Base-by-base conservation (phyloP, 305 asterid genomes). In the Fraxinus paxiana region DNA sequence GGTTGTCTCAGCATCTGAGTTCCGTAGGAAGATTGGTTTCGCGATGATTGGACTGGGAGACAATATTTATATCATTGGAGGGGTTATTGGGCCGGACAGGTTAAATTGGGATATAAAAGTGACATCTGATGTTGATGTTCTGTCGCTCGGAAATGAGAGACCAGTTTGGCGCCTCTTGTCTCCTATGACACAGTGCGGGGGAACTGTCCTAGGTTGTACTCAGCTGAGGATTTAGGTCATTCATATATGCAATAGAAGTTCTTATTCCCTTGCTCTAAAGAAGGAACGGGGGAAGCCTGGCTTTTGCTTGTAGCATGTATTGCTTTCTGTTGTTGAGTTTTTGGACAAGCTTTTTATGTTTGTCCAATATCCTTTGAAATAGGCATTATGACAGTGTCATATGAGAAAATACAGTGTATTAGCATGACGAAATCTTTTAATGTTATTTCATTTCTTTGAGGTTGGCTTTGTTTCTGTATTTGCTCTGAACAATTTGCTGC, bases 61-160 rank as follows among this genome's bases (percentile, higher is more conserved):
- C 8, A 97, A 94, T 24, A 92, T 96, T 18, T 96, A 92, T 31
- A 82, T 96, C 2, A 90, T 96, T 28, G 99, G 99, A 76, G 99
- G 99, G 72, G 98, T 96, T 15, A 90, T 90, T 24, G 98, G 97
- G n/a, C 99, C 97, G 0, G 99, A 96, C 74, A 83, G 92, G 83
- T 76, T 90, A 88, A 94, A 94, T 80, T 94, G 98, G 93, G 98
- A 92, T 75, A 89, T 96, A 38, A 91, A 92, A 88, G 2, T 85
- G 48, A 84, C 92, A 6, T 87, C 97, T 12, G 97, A 96, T 70
- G 97, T 94, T 81, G 95, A 94, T 79, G 92, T 92, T 48, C 83
- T 94, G 84, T 86, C 92, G 0, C 91, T 92, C 0, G 94, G 98
- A 41, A 92, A 88, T 15, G 99, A 96, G 83, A 84, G 98, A 26